These are phyloP conservation scores for Yarrowia deformans DNA, from an alignment of 805 yeast genomes.

Conservation along the genomic window DNA sequence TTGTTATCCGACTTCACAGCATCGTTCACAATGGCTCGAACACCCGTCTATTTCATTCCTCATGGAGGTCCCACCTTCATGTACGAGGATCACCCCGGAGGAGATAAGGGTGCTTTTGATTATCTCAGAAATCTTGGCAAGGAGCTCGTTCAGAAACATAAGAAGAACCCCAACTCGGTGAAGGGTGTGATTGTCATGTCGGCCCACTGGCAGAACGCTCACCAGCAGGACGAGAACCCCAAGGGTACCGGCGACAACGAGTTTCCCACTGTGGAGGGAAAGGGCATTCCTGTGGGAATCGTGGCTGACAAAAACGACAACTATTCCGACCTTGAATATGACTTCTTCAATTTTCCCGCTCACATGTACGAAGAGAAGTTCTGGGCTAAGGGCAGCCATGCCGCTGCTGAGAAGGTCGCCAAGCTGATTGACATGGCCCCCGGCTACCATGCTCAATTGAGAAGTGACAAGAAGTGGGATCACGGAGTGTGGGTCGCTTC, in stretches of 20 bases:
- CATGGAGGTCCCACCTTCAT: constrained; percentile 87
- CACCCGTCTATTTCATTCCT: constrained; percentile 73
- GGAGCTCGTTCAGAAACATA: constrained; percentile 53
- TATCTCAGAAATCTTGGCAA: constrained; percentile 60
- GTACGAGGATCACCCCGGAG: constrained; percentile 60
- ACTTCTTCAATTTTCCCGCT: constrained; percentile 75
- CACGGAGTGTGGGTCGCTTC: constrained; percentile 87
- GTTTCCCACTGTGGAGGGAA: constrained; percentile 17
- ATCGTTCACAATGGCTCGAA: constrained; percentile 40
- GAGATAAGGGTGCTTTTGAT: constrained; percentile 66
- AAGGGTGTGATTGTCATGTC: constrained; percentile 70
- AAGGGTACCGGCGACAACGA: constrained; percentile 22
- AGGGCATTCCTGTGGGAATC: constrained; percentile 36
- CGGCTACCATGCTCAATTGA: constrained; percentile 57
- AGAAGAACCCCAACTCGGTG: constrained; percentile 54
- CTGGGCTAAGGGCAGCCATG: constrained; percentile 57
- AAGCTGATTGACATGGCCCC: constrained; percentile 51
- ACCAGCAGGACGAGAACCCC: constrained; percentile 32
- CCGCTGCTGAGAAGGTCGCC: constrained; percentile 57
- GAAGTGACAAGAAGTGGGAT: constrained; percentile 68
- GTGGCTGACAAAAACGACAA: constrained; percentile 22
- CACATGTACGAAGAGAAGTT: constrained; percentile 69
- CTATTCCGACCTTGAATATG: constrained; percentile 60
- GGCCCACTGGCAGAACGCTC: constrained; percentile 73
- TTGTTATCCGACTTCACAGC: not conserved